Percentiles rank a stretch among this genome's conserved stretches.
phyloP scores from a whole-genome alignment of 805 yeast species.

The Tetrapisispora arboricola region DNA sequence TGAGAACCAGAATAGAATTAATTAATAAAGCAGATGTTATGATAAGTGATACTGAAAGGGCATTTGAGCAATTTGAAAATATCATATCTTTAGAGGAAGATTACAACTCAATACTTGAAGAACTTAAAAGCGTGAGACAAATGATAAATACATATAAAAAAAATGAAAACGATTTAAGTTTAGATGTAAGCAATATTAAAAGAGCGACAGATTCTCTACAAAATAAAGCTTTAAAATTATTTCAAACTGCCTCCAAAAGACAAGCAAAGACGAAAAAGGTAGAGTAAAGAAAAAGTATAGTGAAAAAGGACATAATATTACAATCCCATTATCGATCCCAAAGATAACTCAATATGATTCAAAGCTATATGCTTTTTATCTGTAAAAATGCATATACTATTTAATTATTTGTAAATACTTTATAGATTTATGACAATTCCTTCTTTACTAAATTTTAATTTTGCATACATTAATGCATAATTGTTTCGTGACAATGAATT shows the following conservation, averaged over 20 bases:
- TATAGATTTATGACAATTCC: slow-evolving; percentile 65
- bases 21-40: slow-evolving; percentile 67
- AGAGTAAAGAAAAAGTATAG: no score
- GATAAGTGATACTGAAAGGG: slow-evolving; percentile 77
- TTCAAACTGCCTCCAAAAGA: slow-evolving; percentile 33
- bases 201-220: slow-evolving; percentile 61
- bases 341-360: no score
- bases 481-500: no score
- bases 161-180: slow-evolving; percentile 38
- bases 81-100: slow-evolving; percentile 37
- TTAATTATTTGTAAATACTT: slow-evolving; percentile 30
- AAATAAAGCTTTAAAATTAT: slow-evolving; percentile 56
- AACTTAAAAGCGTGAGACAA: slow-evolving; percentile 25
- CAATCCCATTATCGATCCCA: no score
- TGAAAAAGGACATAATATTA: no score
- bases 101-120: slow-evolving; percentile 35
- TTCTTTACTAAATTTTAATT: no score
- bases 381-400: not conserved
- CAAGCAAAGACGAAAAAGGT: slow-evolving; percentile 1
- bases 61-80: slow-evolving; percentile 50
- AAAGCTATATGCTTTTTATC: no score
- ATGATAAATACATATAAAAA: slow-evolving; percentile 42
- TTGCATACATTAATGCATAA: no score
- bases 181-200: slow-evolving; percentile 46
- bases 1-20: slow-evolving; percentile 53